Evolutionary conservation across 2,329 filamentous ascomycete species (phyloP), one percentile per base, ranked within the genome.

Genomic region (Colletotrichum zoysiae): DNA sequence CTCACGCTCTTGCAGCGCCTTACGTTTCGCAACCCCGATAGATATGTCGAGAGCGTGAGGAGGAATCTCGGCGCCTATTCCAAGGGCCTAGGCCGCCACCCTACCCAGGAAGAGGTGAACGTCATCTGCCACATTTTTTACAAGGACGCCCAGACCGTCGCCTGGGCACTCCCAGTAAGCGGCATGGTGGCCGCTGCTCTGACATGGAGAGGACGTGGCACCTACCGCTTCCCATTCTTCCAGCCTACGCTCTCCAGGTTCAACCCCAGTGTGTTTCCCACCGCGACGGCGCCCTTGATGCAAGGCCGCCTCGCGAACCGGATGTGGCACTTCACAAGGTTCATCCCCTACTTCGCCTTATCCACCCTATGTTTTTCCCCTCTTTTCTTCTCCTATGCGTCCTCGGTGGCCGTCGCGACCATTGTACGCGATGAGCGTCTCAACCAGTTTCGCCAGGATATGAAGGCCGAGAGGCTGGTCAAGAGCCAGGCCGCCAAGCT

Each of bases 201-300:
- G 61, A 70, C 81, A 1, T 79, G 76, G 44, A 70, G 74, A 12
- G 77, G 78, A 5, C 78, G 80, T 51, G 74, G 74, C 26, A 80
- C 76, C 4, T 84, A 81, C 74, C 79, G 78, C 7, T 85, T 86
- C 74, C 83, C 84, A 20, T 78, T 85, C 51, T 82, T 79, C 75
- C 78, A 76, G 48, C 82, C 83, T 2, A 79, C 80, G 56, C 74
- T 77, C 48, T 60, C 68, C 26, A 75, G 58, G 38, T 80, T 81
- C 48, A 75, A 81, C 65, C 80, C 81, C 11, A 40, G 65, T 40
- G 63, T 69, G 16, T 83, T 82, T 56, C 81, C 82, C 5, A 60
- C 66, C 7, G 73, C 66, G 51, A 53, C 56, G 3, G 20, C 67
- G 23, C 74, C 76, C 5, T 38, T 79, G n/a, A 51, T 80, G 2